Conservation (phyloP, 2,329 filamentous ascomycete species). For the Dryadomyces sulphureus region DNA sequence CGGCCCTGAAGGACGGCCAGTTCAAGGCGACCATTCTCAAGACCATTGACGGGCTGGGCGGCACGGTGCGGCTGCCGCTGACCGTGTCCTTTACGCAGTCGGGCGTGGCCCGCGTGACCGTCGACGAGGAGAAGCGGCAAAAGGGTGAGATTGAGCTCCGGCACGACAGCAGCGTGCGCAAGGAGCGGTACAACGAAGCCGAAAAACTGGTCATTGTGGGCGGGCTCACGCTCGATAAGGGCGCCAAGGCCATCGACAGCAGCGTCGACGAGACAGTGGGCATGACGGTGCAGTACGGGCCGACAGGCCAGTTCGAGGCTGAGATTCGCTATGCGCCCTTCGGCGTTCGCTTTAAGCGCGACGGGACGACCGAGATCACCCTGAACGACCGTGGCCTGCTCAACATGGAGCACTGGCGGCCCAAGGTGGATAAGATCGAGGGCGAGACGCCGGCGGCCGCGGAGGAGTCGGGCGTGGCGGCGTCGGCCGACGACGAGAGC, state of each 20-base stretch:
- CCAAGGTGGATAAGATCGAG: slow-evolving; percentile 56
- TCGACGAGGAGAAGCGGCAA: slow-evolving; percentile 83
- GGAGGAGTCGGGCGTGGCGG: slow-evolving; percentile 10
- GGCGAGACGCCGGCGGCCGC: slow-evolving; percentile 26
- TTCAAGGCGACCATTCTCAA: slow-evolving; percentile 74
- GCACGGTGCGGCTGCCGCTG: slow-evolving; percentile 65
- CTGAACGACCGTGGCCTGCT: slow-evolving; percentile 82
- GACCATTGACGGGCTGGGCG: slow-evolving; percentile 47
- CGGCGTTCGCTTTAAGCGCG: slow-evolving; percentile 70
- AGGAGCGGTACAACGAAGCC: slow-evolving; percentile 89
- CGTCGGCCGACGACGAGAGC: slow-evolving; percentile 53
- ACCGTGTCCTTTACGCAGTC: slow-evolving; percentile 82
- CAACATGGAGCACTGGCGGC: slow-evolving; percentile 91
- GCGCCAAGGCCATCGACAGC: slow-evolving; percentile 56
- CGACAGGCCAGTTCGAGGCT: slow-evolving; percentile 61
- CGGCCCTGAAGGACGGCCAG: slow-evolving; percentile 65
- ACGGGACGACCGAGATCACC: slow-evolving; percentile 68
- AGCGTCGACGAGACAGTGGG: slow-evolving; percentile 46
- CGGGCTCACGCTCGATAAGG: slow-evolving; percentile 56
- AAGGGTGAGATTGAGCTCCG: slow-evolving; percentile 81
- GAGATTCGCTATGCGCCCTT: slow-evolving; percentile 75
- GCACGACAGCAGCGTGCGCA: slow-evolving; percentile 69
- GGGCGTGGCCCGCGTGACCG: slow-evolving; percentile 69
- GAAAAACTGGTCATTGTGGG: slow-evolving; percentile 78
- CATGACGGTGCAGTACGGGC: slow-evolving; percentile 68